Percentiles rank a stretch among this genome's conserved stretches.
phyloP scores from a whole-genome alignment of 331 rosid species.

The Telfairia occidentalis region DNA sequence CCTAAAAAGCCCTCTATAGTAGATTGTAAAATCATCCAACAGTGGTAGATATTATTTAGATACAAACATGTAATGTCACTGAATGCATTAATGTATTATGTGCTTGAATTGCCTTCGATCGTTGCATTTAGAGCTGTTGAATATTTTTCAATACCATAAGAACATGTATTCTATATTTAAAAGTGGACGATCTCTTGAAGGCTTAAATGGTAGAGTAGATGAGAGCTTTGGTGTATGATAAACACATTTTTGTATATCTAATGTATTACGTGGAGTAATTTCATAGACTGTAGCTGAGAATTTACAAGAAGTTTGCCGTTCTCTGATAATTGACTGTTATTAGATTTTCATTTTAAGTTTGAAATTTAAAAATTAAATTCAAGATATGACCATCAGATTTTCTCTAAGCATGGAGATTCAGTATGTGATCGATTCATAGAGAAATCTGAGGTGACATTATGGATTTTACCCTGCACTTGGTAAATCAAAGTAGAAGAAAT shows the following conservation, averaged over 20 bases:
- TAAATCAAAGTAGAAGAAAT: neutral
- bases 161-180: neutral
- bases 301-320: neutral
- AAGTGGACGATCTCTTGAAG: neutral
- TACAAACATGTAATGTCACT: neutral
- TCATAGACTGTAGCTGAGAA: neutral
- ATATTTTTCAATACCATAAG: neutral
- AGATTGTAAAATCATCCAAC: neutral
- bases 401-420: neutral
- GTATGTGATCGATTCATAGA: neutral
- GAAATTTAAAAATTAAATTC: neutral
- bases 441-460: neutral
- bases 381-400: neutral
- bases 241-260: neutral
- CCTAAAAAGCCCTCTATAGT: conserved; percentile 1
- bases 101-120: neutral
- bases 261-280: neutral
- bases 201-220: neutral
- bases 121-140: neutral
- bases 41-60: neutral
- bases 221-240: neutral
- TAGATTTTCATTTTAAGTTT: neutral
- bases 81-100: neutral
- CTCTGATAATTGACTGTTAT: neutral
- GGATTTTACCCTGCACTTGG: neutral